phyloP scores from a whole-genome alignment of 305 asterid species.

The Solanum aculeatissimum region DNA sequence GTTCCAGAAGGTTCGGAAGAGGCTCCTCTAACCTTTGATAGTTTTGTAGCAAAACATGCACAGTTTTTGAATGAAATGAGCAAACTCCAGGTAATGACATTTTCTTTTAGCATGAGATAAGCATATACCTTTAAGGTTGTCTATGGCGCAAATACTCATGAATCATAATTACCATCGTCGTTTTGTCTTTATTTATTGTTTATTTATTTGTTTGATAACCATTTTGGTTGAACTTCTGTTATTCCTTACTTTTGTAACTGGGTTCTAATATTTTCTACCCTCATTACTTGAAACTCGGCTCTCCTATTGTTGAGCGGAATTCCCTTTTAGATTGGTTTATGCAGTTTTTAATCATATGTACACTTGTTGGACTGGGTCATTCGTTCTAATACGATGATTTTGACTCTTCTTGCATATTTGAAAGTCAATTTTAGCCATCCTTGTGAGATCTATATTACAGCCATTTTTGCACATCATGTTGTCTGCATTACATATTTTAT shows the following conservation, averaged over 20 bases:
- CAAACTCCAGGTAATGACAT: constrained; percentile 70
- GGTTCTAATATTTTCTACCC: neutral
- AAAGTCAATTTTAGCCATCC: neutral
- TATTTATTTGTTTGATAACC: neutral
- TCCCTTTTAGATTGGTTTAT: neutral
- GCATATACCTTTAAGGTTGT: neutral
- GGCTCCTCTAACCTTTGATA: constrained; percentile 74
- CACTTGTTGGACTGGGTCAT: neutral
- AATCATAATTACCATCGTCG: neutral
- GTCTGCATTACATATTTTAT: neutral
- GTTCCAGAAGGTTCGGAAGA: constrained; percentile 68
- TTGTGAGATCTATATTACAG: neutral
- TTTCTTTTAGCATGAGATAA: neutral
- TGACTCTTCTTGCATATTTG: neutral
- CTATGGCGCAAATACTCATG: neutral
- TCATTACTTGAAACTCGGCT: neutral
- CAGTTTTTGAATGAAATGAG: constrained; percentile 79
- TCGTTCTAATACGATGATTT: neutral
- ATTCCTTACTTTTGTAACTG: neutral
- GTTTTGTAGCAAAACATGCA: constrained; percentile 70
- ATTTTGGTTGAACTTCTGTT: neutral
- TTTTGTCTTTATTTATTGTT: neutral
- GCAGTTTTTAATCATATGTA: neutral
- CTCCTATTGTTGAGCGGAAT: neutral
- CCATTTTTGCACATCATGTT: neutral